phyloP scores from a whole-genome alignment of 1,284 basidiomycete genomes.

The Tilletia indica region DNA sequence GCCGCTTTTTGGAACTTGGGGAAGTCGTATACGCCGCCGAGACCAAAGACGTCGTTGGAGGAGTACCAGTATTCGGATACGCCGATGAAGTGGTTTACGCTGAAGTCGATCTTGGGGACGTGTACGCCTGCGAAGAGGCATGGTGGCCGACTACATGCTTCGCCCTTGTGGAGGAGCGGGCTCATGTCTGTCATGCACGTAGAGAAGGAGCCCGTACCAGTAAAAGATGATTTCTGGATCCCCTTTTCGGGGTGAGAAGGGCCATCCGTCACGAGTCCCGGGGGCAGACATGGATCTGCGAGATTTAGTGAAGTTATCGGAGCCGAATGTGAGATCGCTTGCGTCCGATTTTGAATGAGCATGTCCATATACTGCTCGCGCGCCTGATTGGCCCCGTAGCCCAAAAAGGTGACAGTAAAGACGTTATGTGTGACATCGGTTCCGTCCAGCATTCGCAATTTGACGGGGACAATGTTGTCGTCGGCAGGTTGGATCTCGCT shows the following conservation, averaged over 20 bases:
- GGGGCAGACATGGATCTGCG: constrained; percentile 85
- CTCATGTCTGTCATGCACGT: constrained; percentile 73
- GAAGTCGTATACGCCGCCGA: constrained; percentile 93
- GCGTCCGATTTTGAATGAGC: constrained; percentile 62
- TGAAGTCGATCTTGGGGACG: constrained; percentile 75
- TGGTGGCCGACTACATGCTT: constrained; percentile 76
- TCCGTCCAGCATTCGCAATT: constrained; percentile 77
- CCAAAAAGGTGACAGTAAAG: constrained; percentile 97
- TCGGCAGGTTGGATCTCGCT: constrained; percentile 63
- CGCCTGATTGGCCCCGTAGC: constrained; percentile 95
- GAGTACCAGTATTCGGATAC: constrained; percentile 99
- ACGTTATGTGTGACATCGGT: constrained; percentile 85
- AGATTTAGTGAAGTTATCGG: neutral
- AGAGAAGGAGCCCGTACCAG: constrained; percentile 85
- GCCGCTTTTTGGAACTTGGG: constrained; percentile 93
- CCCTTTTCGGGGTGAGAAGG: constrained; percentile 53
- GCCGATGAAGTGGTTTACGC: constrained; percentile 88
- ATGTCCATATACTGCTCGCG: constrained; percentile 80
- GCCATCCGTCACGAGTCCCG: constrained; percentile 61
- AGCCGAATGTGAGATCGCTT: constrained; percentile 23
- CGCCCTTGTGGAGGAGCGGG: constrained; percentile 79
- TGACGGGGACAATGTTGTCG: constrained; percentile 66
- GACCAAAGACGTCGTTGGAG: constrained; percentile 88
- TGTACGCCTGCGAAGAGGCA: constrained; percentile 98
- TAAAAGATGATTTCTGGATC: constrained; percentile 55